Evolutionary conservation across 352 stramenopile genomes (phyloP).

Genomic region (Phytopythium helicoides): DNA sequence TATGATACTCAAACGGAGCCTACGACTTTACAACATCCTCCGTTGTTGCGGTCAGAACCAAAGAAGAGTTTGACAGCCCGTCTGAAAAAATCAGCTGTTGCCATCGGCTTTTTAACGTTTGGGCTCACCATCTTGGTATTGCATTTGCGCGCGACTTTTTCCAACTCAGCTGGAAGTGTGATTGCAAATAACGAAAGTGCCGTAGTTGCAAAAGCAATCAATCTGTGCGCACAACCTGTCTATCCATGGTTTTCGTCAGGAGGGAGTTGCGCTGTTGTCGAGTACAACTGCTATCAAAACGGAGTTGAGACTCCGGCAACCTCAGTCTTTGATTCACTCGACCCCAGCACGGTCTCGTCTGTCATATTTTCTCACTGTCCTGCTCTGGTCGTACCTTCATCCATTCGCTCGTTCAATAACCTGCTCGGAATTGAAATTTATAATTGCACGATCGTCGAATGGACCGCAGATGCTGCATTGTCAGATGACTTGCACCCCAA

Average conservation of each 20-base stretch:
- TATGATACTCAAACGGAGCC: neutral
- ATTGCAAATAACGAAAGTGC: neutral
- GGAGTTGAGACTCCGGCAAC: slow-evolving; percentile 2
- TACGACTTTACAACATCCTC: no score
- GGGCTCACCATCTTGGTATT: no score
- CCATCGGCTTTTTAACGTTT: no score
- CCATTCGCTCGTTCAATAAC: slow-evolving; percentile 26
- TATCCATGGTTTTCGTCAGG: slow-evolving; percentile 40
- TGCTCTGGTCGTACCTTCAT: slow-evolving; percentile 15
- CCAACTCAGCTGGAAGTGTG: neutral
- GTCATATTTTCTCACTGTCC: slow-evolving; percentile 44
- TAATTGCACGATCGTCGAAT: slow-evolving; percentile 34
- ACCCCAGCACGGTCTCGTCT: slow-evolving; percentile 30
- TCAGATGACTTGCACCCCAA: slow-evolving; percentile 18
- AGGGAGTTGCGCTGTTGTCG: slow-evolving; percentile 31
- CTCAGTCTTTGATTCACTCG: slow-evolving; percentile 8
- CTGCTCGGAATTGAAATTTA: slow-evolving; percentile 42
- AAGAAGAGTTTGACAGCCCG: no score
- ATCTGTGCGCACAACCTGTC: slow-evolving; percentile 26
- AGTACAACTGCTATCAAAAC: slow-evolving; percentile 31
- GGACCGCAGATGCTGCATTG: slow-evolving; percentile 20
- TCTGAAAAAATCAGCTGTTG: no score
- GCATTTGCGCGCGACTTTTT: neutral
- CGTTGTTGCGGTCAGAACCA: no score
- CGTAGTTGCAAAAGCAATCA: slow-evolving; percentile 6